These are phyloP conservation scores for Hirschioporus abietinus DNA, from an alignment of 768 basidiomycete genomes.

Conservation along the genomic window DNA sequence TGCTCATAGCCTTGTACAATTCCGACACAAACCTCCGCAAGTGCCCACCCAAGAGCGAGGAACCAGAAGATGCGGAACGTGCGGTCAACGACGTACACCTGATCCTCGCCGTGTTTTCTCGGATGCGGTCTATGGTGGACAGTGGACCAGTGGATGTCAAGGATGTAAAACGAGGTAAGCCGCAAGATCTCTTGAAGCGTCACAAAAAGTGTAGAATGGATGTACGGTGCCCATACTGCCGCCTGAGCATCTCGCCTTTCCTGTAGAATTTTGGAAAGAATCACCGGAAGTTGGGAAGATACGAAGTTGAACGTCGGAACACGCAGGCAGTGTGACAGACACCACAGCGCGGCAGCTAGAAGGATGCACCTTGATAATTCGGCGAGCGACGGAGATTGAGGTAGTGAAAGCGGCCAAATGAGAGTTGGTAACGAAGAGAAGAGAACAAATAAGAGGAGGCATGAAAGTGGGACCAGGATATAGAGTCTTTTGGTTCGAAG, in stretches of 20 bases:
- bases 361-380: constrained; percentile 54
- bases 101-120: constrained; percentile 27
- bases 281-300: constrained; percentile 25
- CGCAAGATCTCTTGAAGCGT: constrained; percentile 49
- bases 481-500: neutral
- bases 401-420: constrained; percentile 41
- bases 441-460: constrained; percentile 41
- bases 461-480: constrained; percentile 13
- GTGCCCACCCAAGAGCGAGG: constrained; percentile 71
- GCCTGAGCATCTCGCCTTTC: neutral
- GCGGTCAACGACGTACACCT: constrained; percentile 45
- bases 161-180: constrained; percentile 46
- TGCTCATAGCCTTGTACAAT: constrained; percentile 69
- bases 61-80: constrained; percentile 72
- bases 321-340: constrained; percentile 49
- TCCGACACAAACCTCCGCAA: constrained; percentile 59
- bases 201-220: constrained; percentile 38
- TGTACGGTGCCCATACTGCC: constrained; percentile 4
- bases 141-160: constrained; percentile 34
- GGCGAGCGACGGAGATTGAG: constrained; percentile 54
- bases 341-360: constrained; percentile 52
- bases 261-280: constrained; percentile 20
- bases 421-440: constrained; percentile 46
- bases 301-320: constrained; percentile 38
- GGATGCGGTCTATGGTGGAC: constrained; percentile 23